A percentile compares a stretch with the other conserved stretches of the same genome.
Evolutionary conservation across 495 filamentous ascomycete species (phyloP).

Genomic region (Astrothelium subdiscretum): DNA sequence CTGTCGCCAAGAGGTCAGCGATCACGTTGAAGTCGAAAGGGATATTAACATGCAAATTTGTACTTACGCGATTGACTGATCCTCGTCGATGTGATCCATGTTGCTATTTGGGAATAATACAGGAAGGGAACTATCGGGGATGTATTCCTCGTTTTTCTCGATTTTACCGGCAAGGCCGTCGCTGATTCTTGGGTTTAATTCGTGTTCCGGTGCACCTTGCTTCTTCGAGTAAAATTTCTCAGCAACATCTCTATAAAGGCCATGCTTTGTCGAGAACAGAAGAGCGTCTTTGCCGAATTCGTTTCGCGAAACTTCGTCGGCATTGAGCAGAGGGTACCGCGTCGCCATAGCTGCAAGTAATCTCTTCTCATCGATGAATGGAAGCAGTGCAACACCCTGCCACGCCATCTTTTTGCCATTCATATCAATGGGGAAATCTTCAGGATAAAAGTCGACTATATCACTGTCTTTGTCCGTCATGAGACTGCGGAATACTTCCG

Average conservation of each 20-base stretch:
- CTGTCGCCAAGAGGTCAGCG: constrained; percentile 34
- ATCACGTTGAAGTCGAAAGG: background rate
- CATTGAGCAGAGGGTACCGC: constrained; percentile 65
- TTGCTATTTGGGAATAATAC: constrained; percentile 51
- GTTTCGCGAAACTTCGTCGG: constrained; percentile 72
- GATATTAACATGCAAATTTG: constrained; percentile 8
- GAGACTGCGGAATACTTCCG: constrained; percentile 68
- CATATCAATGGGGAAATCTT: constrained; percentile 82
- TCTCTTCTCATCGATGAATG: constrained; percentile 89
- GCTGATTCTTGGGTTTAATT: constrained; percentile 59
- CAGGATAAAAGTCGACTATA: constrained; percentile 96
- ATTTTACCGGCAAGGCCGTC: constrained; percentile 70
- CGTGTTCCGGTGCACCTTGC: constrained; percentile 50
- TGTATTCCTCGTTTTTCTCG: constrained; percentile 65
- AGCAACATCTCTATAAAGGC: constrained; percentile 70
- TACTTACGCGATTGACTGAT: constrained; percentile 71
- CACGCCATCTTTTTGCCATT: constrained; percentile 98
- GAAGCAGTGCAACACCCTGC: constrained; percentile 89
- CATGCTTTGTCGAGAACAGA: constrained; percentile 69
- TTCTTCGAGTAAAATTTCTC: constrained; percentile 85
- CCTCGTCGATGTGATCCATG: constrained; percentile 69
- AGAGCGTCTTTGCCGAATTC: constrained; percentile 68
- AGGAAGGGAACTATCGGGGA: constrained; percentile 58
- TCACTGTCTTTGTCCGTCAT: constrained; percentile 81
- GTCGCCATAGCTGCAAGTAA: constrained; percentile 72